Evolutionary conservation across 495 filamentous ascomycete genomes (phyloP).

Genomic region (Xylaria intraflava): DNA sequence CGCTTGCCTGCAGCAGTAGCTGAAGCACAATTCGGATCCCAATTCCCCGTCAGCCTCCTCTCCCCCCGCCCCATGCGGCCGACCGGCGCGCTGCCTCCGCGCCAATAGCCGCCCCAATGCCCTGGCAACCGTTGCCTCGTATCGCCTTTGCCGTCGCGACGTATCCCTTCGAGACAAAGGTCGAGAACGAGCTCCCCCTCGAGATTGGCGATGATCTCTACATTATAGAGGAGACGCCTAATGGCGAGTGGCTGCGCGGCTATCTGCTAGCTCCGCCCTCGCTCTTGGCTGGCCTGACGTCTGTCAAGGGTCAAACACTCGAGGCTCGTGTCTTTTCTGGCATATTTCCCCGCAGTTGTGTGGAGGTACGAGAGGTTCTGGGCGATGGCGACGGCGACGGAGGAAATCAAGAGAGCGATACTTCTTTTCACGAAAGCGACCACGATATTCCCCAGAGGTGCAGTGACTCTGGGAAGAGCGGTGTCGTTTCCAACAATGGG

Average conservation of each 20-base stretch:
- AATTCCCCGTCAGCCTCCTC: conserved; percentile 4
- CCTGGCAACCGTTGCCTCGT: conserved; percentile 92
- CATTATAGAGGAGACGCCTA: conserved; percentile 86
- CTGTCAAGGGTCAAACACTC: conserved; percentile 83
- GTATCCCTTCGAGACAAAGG: conserved; percentile 82
- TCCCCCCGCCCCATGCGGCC: conserved; percentile 29
- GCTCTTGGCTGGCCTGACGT: conserved; percentile 84
- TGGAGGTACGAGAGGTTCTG: conserved; percentile 70
- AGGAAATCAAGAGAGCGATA: conserved; percentile 32
- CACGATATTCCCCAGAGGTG: conserved; percentile 23
- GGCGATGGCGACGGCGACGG: conserved; percentile 53
- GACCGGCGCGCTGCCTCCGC: conserved; percentile 26
- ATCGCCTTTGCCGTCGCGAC: conserved; percentile 96
- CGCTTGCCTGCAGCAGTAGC: conserved; percentile 10
- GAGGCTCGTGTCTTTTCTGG: conserved; percentile 95
- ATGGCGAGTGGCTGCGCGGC: conserved; percentile 88
- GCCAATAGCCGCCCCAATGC: conserved; percentile 53
- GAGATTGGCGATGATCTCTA: conserved; percentile 97
- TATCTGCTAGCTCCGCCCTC: conserved; percentile 94
- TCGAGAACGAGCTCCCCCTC: conserved; percentile 86
- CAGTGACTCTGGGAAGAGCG: conserved; percentile 43
- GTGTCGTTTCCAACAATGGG: conserved; percentile 30
- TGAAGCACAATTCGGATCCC: not conserved
- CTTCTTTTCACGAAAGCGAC: conserved; percentile 15
- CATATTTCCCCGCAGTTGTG: conserved; percentile 90